Evolutionary conservation across 129 eudicot species (phyloP), one percentile per base, ranked within the genome.

Genomic region (Arctium minus): DNA sequence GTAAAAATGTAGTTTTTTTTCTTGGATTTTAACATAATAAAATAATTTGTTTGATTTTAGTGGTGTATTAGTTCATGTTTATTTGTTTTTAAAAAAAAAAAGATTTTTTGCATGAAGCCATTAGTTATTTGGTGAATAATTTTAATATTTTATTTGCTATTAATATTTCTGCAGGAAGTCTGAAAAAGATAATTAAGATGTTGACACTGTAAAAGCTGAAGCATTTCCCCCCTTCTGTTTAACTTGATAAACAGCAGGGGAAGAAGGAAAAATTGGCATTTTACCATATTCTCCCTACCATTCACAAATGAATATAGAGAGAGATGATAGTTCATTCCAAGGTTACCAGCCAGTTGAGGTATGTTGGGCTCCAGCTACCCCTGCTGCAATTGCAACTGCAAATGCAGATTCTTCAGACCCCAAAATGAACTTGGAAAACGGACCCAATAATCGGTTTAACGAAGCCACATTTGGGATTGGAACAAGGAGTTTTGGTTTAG

Each of bases 281-380:
- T 79, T 80, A 82, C 88, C 74, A 72, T 50, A 40, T 79, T 89
- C 74, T 86, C 85, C 80, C 29, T 8, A 76, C 18, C 32, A 8
- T 42, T 42, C 30, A 79, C 82, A 30, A 27, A 89, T 90, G 92
- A 89, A 88, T 67, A 74, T 38, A 22, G 73, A 60, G 37, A 37
- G 77, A 72, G 81, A 85, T 79, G 81, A 85, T 79, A 74, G 82
- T 36, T 83, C 36, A 76, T 12, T 18, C 30, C 56, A 79, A 53
- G 81, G 81, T 17, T 73, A 37, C 40, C 40, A 48, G 69, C 83
- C 80, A 72, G 69, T 70, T 60, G 85, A 86, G 73, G 84, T 76
- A 60, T 80, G 84, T 50, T 93, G 93, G 95, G 48, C 79, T 79
- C 89, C 93, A 0, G 18, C 48, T 13, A 91, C 97, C 73, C 96